phyloP scores from a whole-genome alignment of 805 yeast genomes.

The Cyberlindnera suaveolens region DNA sequence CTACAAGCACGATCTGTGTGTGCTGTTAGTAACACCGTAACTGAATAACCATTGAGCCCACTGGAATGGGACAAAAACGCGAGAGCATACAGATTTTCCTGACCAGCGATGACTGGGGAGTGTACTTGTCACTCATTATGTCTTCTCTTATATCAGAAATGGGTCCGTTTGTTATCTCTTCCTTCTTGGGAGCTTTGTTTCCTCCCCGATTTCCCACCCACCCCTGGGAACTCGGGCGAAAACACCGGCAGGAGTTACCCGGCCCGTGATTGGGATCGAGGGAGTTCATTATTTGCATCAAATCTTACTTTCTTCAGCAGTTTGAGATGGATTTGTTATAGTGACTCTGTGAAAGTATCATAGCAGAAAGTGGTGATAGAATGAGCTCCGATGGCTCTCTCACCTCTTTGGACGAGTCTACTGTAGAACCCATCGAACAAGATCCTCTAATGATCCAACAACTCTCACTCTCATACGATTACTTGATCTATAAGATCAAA shows the following conservation, averaged over 20 bases:
- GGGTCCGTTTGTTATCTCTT: neutral
- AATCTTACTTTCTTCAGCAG: no score
- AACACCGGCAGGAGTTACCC: no score
- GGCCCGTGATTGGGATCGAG: no score
- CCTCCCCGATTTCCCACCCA: no score
- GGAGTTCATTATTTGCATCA: no score
- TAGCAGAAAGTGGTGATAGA: neutral
- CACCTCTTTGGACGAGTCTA: constrained; percentile 3
- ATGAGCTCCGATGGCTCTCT: neutral
- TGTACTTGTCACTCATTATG: constrained; percentile 16
- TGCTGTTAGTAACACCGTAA: constrained; percentile 3
- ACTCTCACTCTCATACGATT: constrained; percentile 58
- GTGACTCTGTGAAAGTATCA: no score
- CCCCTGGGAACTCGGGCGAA: no score
- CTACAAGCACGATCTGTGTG: constrained; percentile 74
- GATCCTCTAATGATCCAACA: constrained; percentile 62
- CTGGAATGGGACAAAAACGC: neutral
- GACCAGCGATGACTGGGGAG: constrained; percentile 27
- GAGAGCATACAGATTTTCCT: constrained; percentile 33
- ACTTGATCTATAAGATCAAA: constrained; percentile 54
- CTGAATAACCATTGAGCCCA: neutral
- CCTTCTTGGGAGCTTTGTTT: no score
- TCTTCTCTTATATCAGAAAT: neutral
- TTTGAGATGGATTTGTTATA: no score
- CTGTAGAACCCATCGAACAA: constrained; percentile 27